These are phyloP conservation scores for Pichia sp. DNA, from an alignment of 1,139 yeast genomes.

Conservation along the genomic window DNA sequence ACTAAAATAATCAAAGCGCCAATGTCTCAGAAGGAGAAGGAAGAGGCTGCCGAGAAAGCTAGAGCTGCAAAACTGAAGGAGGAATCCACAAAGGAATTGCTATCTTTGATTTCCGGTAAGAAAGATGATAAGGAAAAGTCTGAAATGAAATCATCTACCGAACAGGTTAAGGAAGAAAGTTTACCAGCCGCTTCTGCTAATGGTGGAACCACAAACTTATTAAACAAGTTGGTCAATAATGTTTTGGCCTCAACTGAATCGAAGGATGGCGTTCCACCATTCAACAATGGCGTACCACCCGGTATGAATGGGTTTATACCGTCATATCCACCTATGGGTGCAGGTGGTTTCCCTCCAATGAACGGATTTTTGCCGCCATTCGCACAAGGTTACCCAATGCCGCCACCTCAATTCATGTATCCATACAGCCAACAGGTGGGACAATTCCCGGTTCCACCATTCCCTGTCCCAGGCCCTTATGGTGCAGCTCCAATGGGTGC, in stretches of 20 bases:
- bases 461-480: constrained; percentile 1
- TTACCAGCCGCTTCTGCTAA: constrained; percentile 10
- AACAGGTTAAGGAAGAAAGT: background rate
- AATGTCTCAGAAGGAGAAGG: no score
- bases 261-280: background rate
- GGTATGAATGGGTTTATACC: background rate
- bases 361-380: constrained; percentile 1
- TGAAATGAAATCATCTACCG: constrained; percentile 11
- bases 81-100: background rate
- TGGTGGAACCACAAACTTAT: constrained; percentile 21
- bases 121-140: background rate
- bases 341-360: background rate
- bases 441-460: background rate
- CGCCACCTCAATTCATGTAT: constrained; percentile 7
- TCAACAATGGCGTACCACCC: constrained; percentile 1
- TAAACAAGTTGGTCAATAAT: constrained; percentile 23
- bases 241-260: constrained; percentile 31
- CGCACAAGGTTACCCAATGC: constrained; percentile 3
- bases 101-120: background rate
- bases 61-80: no score
- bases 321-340: constrained; percentile 8
- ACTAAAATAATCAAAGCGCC: no score
- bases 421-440: constrained; percentile 6
- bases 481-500: background rate
- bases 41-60: no score